Base-by-base conservation (phyloP, 1,284 basidiomycete genomes). In the Afroboletus lepidellus region DNA sequence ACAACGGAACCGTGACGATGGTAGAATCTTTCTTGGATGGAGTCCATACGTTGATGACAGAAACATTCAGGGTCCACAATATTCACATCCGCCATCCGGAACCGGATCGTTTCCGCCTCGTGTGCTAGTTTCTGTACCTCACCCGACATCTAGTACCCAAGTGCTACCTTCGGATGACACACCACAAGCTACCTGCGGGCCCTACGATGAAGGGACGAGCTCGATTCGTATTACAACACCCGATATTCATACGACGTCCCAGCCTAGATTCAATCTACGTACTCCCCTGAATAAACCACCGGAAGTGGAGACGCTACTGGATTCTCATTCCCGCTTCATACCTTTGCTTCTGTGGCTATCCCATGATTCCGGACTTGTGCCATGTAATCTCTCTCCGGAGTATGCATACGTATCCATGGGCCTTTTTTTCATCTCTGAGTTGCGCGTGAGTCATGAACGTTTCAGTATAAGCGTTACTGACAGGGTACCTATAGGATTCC, bases 291-390 rank as follows among this genome's bases (percentile, higher is more conserved):
- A 41, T 21, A 60, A 57, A 48, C 69, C 69, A 20, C 52, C 51
- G 5, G 66, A 69, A 34, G 58, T 69, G 20, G 55, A 69, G 21
- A 61, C 56, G 0, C 45, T 69, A 5, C 20, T 54, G 7, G 41
- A 60, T 25, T 65, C 56, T 20, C 54, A 52, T 5, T 30, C 32
- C n/a, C 41, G 16, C 20, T 43, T 9, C 23, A 53, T 57, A 11
- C 69, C 66, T 20, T 21, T 71, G 12, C 43, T 70, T 6, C 25
- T 71, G 15, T 70, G 69, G 60, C 48, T 56, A 12, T 56, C 63
- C 4, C 56, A 21, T 13, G 43, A 56, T 41, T 69, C 56, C 2
- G 33, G 15, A 7, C 57, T 71, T 13, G 43, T 45, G 16, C 59
- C 61, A 1, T 44, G 41, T 11, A 41, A 30, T 34, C 49, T 66